Percentiles rank a stretch among this genome's conserved stretches.
Conservation (phyloP, 331 rosid species). For the Arachis monticola region DNA sequence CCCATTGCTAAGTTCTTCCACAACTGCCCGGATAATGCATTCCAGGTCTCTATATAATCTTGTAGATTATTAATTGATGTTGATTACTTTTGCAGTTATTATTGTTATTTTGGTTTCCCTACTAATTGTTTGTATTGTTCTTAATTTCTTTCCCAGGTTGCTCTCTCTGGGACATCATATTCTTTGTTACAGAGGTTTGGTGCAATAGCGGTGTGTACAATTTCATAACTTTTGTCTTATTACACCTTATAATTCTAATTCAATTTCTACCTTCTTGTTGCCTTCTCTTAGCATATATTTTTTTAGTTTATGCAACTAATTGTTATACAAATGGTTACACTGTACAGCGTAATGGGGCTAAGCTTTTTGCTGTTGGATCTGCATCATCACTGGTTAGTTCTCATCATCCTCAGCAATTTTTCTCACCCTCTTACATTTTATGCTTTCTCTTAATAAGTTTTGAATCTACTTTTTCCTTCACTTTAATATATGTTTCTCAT, state of each 20-base stretch:
- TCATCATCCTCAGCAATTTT: slow-evolving; percentile 26
- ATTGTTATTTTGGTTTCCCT: background rate
- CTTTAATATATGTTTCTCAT: slow-evolving; percentile 12
- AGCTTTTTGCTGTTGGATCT: slow-evolving; percentile 86
- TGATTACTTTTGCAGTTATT: slow-evolving; percentile 15
- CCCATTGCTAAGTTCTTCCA: slow-evolving; percentile 75
- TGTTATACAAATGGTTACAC: slow-evolving; percentile 33
- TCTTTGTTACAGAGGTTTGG: slow-evolving; percentile 76
- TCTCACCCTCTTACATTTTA: background rate
- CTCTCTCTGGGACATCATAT: slow-evolving; percentile 77
- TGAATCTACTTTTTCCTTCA: slow-evolving; percentile 20
- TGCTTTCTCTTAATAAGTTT: background rate
- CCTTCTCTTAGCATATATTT: background rate
- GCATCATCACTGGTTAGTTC: slow-evolving; percentile 84
- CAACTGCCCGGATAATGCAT: slow-evolving; percentile 90
- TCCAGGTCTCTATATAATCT: slow-evolving; percentile 59
- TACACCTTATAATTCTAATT: background rate
- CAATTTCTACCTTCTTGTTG: background rate
- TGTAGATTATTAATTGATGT: background rate
- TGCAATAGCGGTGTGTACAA: slow-evolving; percentile 70
- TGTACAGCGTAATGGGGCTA: slow-evolving; percentile 73
- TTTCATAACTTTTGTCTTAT: slow-evolving; percentile 11
- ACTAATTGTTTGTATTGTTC: slow-evolving; percentile 11
- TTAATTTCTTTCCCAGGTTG: slow-evolving; percentile 54
- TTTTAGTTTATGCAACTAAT: slow-evolving; percentile 19